Evolutionary conservation across 2,329 filamentous ascomycete species (phyloP).

Genomic region (Penicillium sp.): DNA sequence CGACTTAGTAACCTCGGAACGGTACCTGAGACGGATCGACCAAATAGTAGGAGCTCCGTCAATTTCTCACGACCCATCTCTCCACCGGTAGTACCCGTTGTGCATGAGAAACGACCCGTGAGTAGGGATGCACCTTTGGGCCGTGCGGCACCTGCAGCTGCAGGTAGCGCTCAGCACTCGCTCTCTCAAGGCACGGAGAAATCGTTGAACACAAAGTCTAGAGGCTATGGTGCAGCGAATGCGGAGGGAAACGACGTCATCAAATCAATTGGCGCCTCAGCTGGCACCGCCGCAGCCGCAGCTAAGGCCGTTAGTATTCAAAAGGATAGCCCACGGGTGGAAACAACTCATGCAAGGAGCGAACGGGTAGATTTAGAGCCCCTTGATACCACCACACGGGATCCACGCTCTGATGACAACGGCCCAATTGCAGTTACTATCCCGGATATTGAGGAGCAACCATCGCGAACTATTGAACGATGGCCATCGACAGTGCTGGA

Average conservation of each 20-base stretch:
- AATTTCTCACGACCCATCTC: slow-evolving; percentile 50
- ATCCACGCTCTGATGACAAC: neutral
- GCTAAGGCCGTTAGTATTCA: slow-evolving; percentile 25
- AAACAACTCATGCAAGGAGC: slow-evolving; percentile 7
- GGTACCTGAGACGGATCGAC: slow-evolving; percentile 38
- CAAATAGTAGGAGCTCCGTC: slow-evolving; percentile 44
- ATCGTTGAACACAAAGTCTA: slow-evolving; percentile 29
- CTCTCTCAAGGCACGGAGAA: slow-evolving; percentile 27
- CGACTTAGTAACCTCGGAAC: slow-evolving; percentile 25
- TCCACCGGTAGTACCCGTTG: slow-evolving; percentile 27
- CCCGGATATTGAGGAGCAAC: slow-evolving; percentile 5
- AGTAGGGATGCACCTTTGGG: slow-evolving; percentile 14
- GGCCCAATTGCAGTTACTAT: neutral
- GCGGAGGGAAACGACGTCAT: slow-evolving; percentile 27
- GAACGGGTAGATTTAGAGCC: slow-evolving; percentile 2
- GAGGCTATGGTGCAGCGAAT: slow-evolving; percentile 20
- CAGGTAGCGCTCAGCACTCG: slow-evolving; percentile 23
- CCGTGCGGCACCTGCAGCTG: slow-evolving; percentile 23
- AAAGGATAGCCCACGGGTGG: slow-evolving; percentile 10
- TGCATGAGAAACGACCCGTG: slow-evolving; percentile 18
- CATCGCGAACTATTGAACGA: slow-evolving; percentile 12
- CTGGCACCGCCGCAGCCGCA: slow-evolving; percentile 32
- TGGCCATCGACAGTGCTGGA: slow-evolving; percentile 13
- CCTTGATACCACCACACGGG: neutral
- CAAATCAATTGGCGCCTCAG: slow-evolving; percentile 25